Base-by-base conservation (phyloP, 768 basidiomycete genomes). In the Kwoniella dendrophila region DNA sequence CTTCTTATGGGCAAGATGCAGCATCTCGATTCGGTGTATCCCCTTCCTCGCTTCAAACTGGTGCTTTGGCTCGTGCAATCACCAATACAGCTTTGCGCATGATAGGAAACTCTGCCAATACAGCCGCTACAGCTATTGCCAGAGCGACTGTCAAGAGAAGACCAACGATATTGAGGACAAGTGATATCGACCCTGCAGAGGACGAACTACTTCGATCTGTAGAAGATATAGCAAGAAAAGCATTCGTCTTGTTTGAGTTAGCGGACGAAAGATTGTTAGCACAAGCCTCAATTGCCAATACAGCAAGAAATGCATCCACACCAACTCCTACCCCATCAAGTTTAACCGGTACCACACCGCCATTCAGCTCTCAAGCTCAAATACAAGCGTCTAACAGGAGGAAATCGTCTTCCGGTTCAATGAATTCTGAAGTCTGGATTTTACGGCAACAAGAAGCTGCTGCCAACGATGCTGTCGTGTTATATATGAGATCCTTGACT, bases 151-250 rank as follows among this genome's bases (percentile, higher is more conserved):
- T 59, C 40, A 45, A 69, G 41, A 59, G 69, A 22, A 57, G 66
- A 7, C 63, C 69, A 3, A 69, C 59, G n/a, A 69, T 74, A 41
- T 11, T 67, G 34, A 58, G 72, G 56, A 68, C 68, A 26, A 64
- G 51, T n/a, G 63, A 69, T 24, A 58, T 70, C 30, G 74, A 78
- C 57, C 60, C 71, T 5, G 70, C 52, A 4, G 92, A 96, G 69
- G 90, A 95, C 63, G 85, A 86, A 62, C 78, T 96, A n/a, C 80
- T 96, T n/a, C 85, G 83, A 2, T 78, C 81, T 20, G 81, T 98
- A 43, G 95, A 98, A 74, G 90, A 94, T 66, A 81, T 94, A 2
- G 95, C 94, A 33, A 91, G 96, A 83, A 99, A 98, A 84, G 95
- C 95, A 33, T 87, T 90, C 63, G 92, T 94, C 54, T 81, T 98